These are phyloP conservation scores for Trametes elegans DNA, from an alignment of 768 basidiomycete species.

Conservation along the genomic window DNA sequence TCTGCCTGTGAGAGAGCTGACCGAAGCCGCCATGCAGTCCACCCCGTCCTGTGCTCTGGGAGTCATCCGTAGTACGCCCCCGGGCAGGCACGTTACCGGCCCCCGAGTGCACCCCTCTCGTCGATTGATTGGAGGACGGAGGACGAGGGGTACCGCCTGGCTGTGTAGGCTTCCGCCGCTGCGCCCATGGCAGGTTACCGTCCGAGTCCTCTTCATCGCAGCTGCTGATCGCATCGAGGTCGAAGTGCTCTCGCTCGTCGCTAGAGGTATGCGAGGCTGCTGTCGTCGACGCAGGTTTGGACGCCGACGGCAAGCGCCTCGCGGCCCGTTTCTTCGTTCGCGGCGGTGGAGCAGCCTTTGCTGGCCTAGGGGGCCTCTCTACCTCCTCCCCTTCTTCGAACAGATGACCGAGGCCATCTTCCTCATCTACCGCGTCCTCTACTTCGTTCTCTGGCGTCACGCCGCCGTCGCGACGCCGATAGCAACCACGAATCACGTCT, in stretches of 20 bases:
- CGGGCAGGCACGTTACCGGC: too few species aligned
- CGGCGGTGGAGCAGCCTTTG: neutral
- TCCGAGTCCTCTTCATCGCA: constrained; percentile 11
- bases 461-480: constrained; percentile 45
- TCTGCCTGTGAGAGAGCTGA: neutral
- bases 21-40: too few species aligned
- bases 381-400: neutral
- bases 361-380: neutral
- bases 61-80: too few species aligned
- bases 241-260: constrained; percentile 11
- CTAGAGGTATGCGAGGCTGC: neutral
- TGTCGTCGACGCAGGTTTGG: constrained; percentile 1
- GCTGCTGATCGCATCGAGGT: constrained; percentile 10
- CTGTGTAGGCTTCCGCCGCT: neutral
- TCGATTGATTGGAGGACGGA: neutral
- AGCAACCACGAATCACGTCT: constrained; percentile 62
- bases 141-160: neutral
- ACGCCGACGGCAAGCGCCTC: neutral
- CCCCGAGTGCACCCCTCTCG: neutral
- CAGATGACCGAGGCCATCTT: neutral
- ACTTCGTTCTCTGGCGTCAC: constrained; percentile 31
- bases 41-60: too few species aligned
- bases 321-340: neutral
- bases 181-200: constrained; percentile 2
- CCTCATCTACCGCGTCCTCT: constrained; percentile 31